Evolutionary conservation across 805 yeast genomes (phyloP).

Genomic region (Middelhovenomyces tepae): DNA sequence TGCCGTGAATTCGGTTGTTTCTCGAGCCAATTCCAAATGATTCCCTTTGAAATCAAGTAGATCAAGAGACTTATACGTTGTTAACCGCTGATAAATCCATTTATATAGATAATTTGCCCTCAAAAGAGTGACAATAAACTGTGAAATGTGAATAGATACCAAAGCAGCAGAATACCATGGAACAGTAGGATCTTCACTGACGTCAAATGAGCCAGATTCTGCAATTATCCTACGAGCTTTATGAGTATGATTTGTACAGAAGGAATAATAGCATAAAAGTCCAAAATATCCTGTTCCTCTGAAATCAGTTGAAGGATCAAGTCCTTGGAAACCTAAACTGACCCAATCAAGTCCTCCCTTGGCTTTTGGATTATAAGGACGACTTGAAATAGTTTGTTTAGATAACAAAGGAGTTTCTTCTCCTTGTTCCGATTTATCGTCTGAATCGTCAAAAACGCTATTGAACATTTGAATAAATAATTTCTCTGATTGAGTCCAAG

Average conservation of each 20-base stretch:
- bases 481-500: too few relatives aligned
- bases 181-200: slow-evolving; percentile 5
- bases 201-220: slow-evolving; percentile 21
- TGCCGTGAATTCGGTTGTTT: slow-evolving; percentile 9
- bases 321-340: slow-evolving; percentile 31
- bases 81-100: too few relatives aligned
- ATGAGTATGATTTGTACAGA: slow-evolving; percentile 16
- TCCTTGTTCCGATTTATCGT: too few relatives aligned
- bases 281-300: slow-evolving; percentile 28
- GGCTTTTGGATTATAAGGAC: too few relatives aligned
- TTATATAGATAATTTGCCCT: too few relatives aligned
- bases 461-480: too few relatives aligned
- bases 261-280: slow-evolving; percentile 14
- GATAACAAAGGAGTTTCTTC: too few relatives aligned
- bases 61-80: too few relatives aligned
- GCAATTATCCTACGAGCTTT: slow-evolving; percentile 11
- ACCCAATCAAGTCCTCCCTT: slow-evolving; percentile 24
- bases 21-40: slow-evolving; percentile 6
- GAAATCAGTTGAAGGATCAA: slow-evolving; percentile 30
- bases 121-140: slow-evolving; percentile 8
- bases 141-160: slow-evolving; percentile 25
- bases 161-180: slow-evolving; percentile 30
- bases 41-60: too few relatives aligned
- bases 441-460: too few relatives aligned
- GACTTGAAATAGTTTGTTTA: too few relatives aligned